phyloP scores from a whole-genome alignment of 441 rosid species.

The Gossypium davidsonii region DNA sequence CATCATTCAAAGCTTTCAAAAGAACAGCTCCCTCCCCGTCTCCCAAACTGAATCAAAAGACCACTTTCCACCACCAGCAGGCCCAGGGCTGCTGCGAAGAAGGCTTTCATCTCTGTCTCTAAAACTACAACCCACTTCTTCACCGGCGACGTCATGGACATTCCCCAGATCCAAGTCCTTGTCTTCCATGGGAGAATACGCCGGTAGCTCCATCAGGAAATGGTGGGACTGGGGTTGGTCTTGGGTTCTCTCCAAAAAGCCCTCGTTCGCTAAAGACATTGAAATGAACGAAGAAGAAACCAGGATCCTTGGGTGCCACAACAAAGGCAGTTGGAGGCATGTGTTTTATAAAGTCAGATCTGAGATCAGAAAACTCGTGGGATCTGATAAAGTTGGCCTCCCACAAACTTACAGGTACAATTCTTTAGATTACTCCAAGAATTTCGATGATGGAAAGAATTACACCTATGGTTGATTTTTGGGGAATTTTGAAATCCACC shows the following conservation, averaged over 20 bases:
- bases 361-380: slow-evolving; percentile 44
- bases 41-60: slow-evolving; percentile 22
- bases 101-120: slow-evolving; percentile 72
- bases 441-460: slow-evolving; percentile 21
- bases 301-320: slow-evolving; percentile 44
- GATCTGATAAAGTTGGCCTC: slow-evolving; percentile 45
- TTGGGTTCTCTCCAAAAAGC: slow-evolving; percentile 69
- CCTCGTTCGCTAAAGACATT: slow-evolving; percentile 63
- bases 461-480: slow-evolving; percentile 5
- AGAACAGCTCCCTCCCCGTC: slow-evolving; percentile 31
- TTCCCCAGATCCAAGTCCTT: slow-evolving; percentile 58
- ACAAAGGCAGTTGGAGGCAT: slow-evolving; percentile 73
- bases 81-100: slow-evolving; percentile 30
- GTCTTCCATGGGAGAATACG: slow-evolving; percentile 49
- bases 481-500: neutral
- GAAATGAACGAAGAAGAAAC: slow-evolving; percentile 78
- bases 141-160: slow-evolving; percentile 38
- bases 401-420: slow-evolving; percentile 52
- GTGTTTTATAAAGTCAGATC: slow-evolving; percentile 57
- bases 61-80: slow-evolving; percentile 10
- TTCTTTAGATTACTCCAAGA: slow-evolving; percentile 29
- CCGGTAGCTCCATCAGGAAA: slow-evolving; percentile 48
- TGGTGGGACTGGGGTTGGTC: slow-evolving; percentile 91
- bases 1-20: slow-evolving; percentile 52
- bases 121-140: slow-evolving; percentile 27